These are phyloP conservation scores for Fusarium drepaniforme DNA, from an alignment of 2,329 filamentous ascomycete species.

Conservation along the genomic window DNA sequence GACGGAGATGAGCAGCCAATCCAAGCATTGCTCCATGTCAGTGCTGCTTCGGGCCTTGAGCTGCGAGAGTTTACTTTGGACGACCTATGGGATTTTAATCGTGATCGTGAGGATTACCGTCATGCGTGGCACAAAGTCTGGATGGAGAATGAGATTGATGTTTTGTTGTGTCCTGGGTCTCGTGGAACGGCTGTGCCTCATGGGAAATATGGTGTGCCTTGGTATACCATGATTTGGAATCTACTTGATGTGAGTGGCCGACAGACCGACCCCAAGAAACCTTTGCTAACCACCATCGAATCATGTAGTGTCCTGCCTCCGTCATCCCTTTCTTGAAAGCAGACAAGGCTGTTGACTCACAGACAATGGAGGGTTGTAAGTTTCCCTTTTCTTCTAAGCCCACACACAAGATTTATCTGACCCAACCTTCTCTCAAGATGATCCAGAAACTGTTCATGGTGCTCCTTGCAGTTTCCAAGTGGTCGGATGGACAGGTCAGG, in stretches of 20 bases:
- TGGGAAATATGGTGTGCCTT: neutral
- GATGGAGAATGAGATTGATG: neutral
- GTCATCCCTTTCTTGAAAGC: neutral
- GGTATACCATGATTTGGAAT: neutral
- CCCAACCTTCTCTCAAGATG: neutral
- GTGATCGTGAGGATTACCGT: neutral
- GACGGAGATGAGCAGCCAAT: neutral
- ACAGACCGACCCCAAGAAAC: accelerated
- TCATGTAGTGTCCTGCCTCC: neutral
- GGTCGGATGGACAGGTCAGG: neutral
- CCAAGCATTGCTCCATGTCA: neutral
- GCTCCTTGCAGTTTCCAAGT: neutral
- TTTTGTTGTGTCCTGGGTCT: neutral
- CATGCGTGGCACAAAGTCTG: neutral
- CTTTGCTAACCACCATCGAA: neutral
- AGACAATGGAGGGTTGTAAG: neutral
- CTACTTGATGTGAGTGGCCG: neutral
- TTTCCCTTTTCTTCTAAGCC: neutral
- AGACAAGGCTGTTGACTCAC: neutral
- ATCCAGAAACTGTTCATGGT: neutral
- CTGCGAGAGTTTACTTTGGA: neutral
- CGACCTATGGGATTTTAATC: neutral
- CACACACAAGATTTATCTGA: neutral
- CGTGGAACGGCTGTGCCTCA: neutral
- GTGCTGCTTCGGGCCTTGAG: neutral